Evolutionary conservation across 2,329 filamentous ascomycete genomes (phyloP).

Genomic region (Penicillium freii): DNA sequence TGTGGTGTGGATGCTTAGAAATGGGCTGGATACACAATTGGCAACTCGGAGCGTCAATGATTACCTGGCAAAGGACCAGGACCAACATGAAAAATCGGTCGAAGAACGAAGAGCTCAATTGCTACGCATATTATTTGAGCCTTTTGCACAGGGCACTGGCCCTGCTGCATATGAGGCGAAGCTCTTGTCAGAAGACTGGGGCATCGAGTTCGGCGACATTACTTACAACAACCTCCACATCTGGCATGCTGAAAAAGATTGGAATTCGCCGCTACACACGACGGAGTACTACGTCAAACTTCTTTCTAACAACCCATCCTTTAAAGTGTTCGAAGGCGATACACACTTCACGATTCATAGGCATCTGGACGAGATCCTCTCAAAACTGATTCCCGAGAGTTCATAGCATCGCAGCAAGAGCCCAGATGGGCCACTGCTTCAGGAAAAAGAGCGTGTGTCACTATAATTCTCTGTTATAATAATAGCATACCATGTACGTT

Average conservation of each 20-base stretch:
- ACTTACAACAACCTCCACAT: conserved; percentile 26
- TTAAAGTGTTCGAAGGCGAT: conserved; percentile 37
- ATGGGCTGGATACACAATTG: conserved; percentile 17
- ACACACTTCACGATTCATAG: conserved; percentile 11
- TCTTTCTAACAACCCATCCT: conserved; percentile 32
- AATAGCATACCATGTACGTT: not conserved
- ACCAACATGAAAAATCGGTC: conserved; percentile 3
- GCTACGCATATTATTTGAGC: conserved; percentile 22
- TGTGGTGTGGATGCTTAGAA: conserved; percentile 21
- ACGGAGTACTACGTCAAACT: conserved; percentile 39
- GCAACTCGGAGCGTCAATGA: conserved; percentile 24
- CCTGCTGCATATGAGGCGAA: conserved; percentile 28
- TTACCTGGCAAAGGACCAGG: conserved; percentile 19
- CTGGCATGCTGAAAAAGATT: conserved; percentile 32
- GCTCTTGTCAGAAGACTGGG: conserved; percentile 31
- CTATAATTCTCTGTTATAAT: not conserved
- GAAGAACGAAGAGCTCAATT: conserved; percentile 16
- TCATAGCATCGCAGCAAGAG: not conserved
- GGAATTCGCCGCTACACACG: conserved; percentile 32
- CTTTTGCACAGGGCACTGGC: conserved; percentile 27
- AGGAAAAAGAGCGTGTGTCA: not conserved
- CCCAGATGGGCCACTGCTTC: not conserved
- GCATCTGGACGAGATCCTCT: conserved; percentile 1
- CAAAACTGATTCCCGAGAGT: conserved; percentile 1
- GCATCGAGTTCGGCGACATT: conserved; percentile 29